Evolutionary conservation across 192 early-diverging fungal genomes (phyloP).

Genomic region (Rhizoclosmatium globosum): DNA sequence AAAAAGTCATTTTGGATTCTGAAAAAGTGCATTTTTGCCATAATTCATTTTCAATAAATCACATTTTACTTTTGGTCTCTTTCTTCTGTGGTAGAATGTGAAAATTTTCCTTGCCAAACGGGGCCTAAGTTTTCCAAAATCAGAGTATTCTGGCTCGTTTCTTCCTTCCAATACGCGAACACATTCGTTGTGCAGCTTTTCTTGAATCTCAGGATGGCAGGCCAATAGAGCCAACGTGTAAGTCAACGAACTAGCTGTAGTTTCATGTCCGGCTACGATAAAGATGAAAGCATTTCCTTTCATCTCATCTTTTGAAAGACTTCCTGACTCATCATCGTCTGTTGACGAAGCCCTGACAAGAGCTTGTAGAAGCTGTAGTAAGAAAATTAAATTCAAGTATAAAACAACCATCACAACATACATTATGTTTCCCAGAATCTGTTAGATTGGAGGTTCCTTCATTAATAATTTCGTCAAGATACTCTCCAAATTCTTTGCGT

Average conservation of each 20-base stretch:
- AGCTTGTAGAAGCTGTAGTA: constrained; percentile 33
- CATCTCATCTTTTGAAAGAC: constrained; percentile 41
- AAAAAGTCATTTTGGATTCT: too few species aligned
- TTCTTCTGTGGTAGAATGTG: too few species aligned
- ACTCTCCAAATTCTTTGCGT: not conserved
- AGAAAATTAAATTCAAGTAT: too few species aligned
- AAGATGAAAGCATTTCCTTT: constrained; percentile 57
- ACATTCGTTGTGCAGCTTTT: constrained; percentile 51
- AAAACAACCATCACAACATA: too few species aligned
- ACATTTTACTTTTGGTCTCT: too few species aligned
- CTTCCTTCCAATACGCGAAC: not conserved
- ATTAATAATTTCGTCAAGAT: too few species aligned
- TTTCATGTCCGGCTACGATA: constrained; percentile 58
- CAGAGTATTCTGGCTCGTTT: constrained; percentile 26
- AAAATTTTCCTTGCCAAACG: constrained; percentile 19
- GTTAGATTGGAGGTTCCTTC: too few species aligned
- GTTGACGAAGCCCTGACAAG: constrained; percentile 32
- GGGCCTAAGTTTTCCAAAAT: constrained; percentile 33
- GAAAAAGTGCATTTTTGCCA: too few species aligned
- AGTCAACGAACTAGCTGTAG: not conserved
- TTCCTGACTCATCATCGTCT: constrained; percentile 3
- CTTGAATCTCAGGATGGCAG: constrained; percentile 50
- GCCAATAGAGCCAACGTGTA: constrained; percentile 44
- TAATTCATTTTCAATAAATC: too few species aligned
- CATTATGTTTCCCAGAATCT: too few species aligned